phyloP scores from a whole-genome alignment of 257 asterid genomes.

The Solanum bulbocastanum region DNA sequence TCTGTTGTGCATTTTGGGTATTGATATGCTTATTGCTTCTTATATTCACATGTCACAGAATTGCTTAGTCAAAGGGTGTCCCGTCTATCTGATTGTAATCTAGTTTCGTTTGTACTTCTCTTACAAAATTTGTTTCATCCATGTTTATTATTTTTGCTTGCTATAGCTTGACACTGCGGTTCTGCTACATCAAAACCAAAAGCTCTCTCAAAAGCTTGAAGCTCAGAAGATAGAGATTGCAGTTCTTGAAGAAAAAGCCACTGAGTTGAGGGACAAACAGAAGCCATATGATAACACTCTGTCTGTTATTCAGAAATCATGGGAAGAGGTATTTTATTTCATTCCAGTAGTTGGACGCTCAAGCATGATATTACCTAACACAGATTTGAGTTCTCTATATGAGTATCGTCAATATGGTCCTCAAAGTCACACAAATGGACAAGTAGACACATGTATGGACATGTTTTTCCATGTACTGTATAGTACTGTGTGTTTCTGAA shows the following conservation, averaged over 20 bases:
- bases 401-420: not conserved
- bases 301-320: conserved; percentile 43
- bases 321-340: conserved; percentile 53
- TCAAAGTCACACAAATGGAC: not conserved
- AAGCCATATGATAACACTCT: conserved; percentile 40
- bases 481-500: not conserved
- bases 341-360: not conserved
- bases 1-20: not conserved
- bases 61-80: not conserved
- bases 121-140: not conserved
- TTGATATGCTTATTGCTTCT: not conserved
- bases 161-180: conserved; percentile 80
- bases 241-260: conserved; percentile 43
- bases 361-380: not conserved
- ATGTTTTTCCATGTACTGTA: not conserved
- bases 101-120: not conserved
- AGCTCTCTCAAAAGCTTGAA: conserved; percentile 83
- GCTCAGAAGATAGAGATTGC: conserved; percentile 69
- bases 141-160: not conserved
- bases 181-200: conserved; percentile 89
- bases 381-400: not conserved
- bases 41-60: not conserved
- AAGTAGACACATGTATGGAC: not conserved
- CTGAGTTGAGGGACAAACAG: conserved; percentile 53
- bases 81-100: not conserved